A percentile compares a stretch with the other conserved stretches of the same genome.
Evolutionary conservation across 139 green algal genomes (phyloP).

Genomic region (Chlorella sp.): DNA sequence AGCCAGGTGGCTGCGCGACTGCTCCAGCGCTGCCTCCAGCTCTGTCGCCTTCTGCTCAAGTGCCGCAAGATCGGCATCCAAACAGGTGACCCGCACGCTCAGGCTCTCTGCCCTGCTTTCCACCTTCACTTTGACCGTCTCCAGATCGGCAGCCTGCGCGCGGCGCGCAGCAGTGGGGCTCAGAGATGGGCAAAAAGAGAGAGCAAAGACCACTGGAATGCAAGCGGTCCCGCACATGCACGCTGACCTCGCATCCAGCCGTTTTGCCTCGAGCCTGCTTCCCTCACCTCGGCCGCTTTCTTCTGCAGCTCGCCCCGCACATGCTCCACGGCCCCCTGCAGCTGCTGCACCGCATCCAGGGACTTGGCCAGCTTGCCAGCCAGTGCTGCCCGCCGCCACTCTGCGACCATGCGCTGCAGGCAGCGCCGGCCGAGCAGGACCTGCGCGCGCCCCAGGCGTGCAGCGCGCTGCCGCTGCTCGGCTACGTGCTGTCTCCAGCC

Average conservation of each 20-base stretch:
- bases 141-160: conserved; percentile 1
- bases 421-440: neutral
- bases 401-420: neutral
- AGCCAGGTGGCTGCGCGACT: neutral
- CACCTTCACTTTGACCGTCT: neutral
- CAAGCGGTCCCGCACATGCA: neutral
- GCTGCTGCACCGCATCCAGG: conserved; percentile 5
- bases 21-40: conserved; percentile 8
- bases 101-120: neutral
- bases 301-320: conserved; percentile 1
- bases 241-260: neutral
- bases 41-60: conserved; percentile 4
- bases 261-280: neutral
- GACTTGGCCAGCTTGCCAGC: conserved; percentile 7
- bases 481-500: neutral
- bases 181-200: neutral
- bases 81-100: neutral
- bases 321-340: conserved; percentile 15
- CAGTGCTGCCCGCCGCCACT: conserved; percentile 9
- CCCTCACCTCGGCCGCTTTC: conserved; percentile 15
- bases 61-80: conserved; percentile 20
- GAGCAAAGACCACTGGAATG: neutral
- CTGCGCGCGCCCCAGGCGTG: neutral
- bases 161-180: no score
- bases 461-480: neutral